Conservation (phyloP, 306 rosid species). For the Prunus davidiana region DNA sequence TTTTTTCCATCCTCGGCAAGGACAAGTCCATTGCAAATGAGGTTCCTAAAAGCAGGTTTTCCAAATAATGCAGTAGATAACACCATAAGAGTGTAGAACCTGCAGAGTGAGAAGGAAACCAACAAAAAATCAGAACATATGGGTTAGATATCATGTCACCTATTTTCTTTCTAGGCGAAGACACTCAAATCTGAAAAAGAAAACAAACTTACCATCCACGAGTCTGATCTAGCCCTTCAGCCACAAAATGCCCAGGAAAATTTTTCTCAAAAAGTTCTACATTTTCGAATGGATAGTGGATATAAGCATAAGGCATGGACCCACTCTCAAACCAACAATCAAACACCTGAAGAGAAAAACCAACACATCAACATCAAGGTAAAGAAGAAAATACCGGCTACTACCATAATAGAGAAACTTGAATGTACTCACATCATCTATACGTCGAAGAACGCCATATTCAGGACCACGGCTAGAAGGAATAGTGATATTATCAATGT, state of each 20-base stretch:
- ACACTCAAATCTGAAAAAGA: not conserved
- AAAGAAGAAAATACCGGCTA: too few relatives aligned
- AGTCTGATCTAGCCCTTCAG: constrained; percentile 95
- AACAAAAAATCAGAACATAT: constrained; percentile 9
- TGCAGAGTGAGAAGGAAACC: constrained; percentile 36
- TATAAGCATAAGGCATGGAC: constrained; percentile 96
- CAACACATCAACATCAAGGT: constrained; percentile 7
- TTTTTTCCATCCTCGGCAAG: constrained; percentile 96
- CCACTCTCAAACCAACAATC: constrained; percentile 99
- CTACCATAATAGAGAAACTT: not conserved
- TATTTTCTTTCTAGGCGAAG: not conserved
- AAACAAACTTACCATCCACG: constrained; percentile 82
- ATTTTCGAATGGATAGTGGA: constrained; percentile 94
- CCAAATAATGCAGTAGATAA: constrained; percentile 86
- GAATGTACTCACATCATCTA: constrained; percentile 69
- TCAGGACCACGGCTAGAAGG: constrained; percentile 68
- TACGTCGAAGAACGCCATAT: constrained; percentile 72
- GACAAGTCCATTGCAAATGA: constrained; percentile 97
- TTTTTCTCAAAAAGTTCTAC: constrained; percentile 85
- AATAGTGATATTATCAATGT: constrained; percentile 91
- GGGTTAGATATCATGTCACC: not conserved
- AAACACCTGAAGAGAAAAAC: constrained; percentile 67
- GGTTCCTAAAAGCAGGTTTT: constrained; percentile 90
- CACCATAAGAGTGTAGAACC: constrained; percentile 99
- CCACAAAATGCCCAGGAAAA: constrained; percentile 95